Evolutionary conservation across 805 yeast genomes (phyloP).

Genomic region (Candida fluviatilis): DNA sequence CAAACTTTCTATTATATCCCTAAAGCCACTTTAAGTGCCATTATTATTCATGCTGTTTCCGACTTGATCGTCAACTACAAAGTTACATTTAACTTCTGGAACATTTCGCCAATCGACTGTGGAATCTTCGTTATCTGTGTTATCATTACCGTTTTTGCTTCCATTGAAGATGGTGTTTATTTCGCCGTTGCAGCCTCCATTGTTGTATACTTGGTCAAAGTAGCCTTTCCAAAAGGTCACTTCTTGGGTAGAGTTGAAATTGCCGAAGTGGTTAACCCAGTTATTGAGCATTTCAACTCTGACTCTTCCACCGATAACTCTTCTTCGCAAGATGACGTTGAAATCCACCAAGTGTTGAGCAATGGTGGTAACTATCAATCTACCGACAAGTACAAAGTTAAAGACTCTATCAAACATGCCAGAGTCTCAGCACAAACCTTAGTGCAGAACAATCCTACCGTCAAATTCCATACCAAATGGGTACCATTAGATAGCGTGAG

Average conservation of each 20-base stretch:
- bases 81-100: conserved; percentile 67
- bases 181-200: conserved; percentile 84
- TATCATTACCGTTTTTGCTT: conserved; percentile 67
- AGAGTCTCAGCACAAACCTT: conserved; percentile 16
- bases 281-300: conserved; percentile 26
- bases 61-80: conserved; percentile 73
- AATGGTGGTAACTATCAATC: conserved; percentile 22
- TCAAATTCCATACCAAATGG: conserved; percentile 60
- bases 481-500: conserved; percentile 53
- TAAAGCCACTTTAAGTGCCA: conserved; percentile 79
- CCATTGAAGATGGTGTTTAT: conserved; percentile 87
- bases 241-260: conserved; percentile 77
- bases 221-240: conserved; percentile 76
- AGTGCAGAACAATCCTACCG: conserved; percentile 23
- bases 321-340: conserved; percentile 25
- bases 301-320: conserved; percentile 9
- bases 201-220: conserved; percentile 66
- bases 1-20: conserved; percentile 85
- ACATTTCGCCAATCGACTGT: conserved; percentile 68
- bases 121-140: conserved; percentile 71
- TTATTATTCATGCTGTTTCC: conserved; percentile 89
- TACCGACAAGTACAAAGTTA: conserved; percentile 14
- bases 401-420: conserved; percentile 12
- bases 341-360: conserved; percentile 41
- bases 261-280: conserved; percentile 67